Evolutionary conservation across 2,329 filamentous ascomycete species (phyloP).

Genomic region (Bipolaris cookei): DNA sequence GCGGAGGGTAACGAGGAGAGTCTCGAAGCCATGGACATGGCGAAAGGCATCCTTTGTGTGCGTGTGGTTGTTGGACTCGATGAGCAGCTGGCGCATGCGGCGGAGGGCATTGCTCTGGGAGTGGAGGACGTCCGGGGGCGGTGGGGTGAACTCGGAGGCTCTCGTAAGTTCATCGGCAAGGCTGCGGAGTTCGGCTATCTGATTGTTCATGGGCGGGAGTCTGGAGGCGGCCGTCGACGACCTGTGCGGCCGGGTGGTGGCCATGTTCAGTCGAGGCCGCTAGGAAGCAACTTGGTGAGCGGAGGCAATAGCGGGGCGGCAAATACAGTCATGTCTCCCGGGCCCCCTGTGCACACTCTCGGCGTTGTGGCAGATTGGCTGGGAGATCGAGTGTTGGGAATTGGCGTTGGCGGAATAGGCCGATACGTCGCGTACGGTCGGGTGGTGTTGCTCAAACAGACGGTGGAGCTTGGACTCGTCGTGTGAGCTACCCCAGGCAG

Average conservation of each 20-base stretch:
- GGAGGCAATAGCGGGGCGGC: constrained; percentile 28
- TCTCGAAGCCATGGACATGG: constrained; percentile 78
- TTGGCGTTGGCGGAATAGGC: constrained; percentile 2
- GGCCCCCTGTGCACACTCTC: constrained; percentile 14
- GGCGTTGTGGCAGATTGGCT: constrained; percentile 5
- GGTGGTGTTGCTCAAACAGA: constrained; percentile 5
- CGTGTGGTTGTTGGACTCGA: constrained; percentile 58
- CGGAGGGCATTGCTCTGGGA: constrained; percentile 61
- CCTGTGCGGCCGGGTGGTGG: constrained; percentile 44
- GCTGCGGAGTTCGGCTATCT: constrained; percentile 48
- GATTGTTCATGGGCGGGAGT: constrained; percentile 63
- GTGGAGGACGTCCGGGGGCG: constrained; percentile 43
- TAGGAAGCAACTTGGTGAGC: constrained; percentile 30
- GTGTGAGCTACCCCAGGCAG: constrained; percentile 19
- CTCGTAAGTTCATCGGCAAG: constrained; percentile 46
- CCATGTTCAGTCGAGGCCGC: constrained; percentile 44
- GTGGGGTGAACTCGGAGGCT: constrained; percentile 39
- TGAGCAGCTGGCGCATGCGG: constrained; percentile 69
- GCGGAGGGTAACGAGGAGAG: constrained; percentile 71
- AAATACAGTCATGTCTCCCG: constrained; percentile 41
- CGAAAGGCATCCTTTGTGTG: constrained; percentile 81
- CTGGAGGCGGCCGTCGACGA: constrained; percentile 49
- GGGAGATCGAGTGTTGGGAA: neutral
- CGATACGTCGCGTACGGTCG: constrained; percentile 8
- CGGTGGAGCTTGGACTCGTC: constrained; percentile 7